phyloP scores from a whole-genome alignment of 1,139 yeast genomes.

The Meyerozyma guilliermondii region DNA sequence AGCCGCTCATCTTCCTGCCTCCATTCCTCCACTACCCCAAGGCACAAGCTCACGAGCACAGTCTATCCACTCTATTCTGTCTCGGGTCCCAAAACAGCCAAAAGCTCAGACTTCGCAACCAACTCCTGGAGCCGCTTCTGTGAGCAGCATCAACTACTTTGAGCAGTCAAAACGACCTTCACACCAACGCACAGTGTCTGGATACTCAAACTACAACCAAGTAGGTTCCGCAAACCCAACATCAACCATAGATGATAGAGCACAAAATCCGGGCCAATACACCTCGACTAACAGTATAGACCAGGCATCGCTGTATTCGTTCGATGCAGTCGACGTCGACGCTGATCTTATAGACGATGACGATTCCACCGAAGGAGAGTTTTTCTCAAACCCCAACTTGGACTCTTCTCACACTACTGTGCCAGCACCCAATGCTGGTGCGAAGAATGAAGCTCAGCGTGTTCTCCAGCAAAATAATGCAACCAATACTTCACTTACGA shows the following conservation, averaged over 20 bases:
- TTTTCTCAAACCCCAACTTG: conserved; percentile 7
- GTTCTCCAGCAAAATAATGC: not conserved
- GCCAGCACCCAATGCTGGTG: conserved; percentile 3
- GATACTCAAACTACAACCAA: not conserved
- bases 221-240: not conserved
- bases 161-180: not conserved
- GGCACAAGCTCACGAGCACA: conserved; percentile 6
- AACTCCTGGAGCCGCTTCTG: not conserved
- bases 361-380: conserved; percentile 28
- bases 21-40: not conserved
- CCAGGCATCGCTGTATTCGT: conserved; percentile 14
- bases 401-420: conserved; percentile 9
- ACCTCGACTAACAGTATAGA: not conserved
- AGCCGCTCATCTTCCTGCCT: not conserved
- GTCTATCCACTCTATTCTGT: conserved; percentile 10
- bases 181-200: not conserved
- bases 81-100: conserved; percentile 5
- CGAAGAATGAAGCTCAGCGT: conserved; percentile 4
- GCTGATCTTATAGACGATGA: conserved; percentile 28
- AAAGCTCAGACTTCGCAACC: conserved; percentile 5
- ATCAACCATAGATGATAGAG: not conserved
- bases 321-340: conserved; percentile 26
- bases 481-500: conserved; percentile 15
- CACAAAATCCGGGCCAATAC: not conserved
- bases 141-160: not conserved